Evolutionary conservation across 257 asterid species (phyloP).

Genomic region (Echites panduratus): DNA sequence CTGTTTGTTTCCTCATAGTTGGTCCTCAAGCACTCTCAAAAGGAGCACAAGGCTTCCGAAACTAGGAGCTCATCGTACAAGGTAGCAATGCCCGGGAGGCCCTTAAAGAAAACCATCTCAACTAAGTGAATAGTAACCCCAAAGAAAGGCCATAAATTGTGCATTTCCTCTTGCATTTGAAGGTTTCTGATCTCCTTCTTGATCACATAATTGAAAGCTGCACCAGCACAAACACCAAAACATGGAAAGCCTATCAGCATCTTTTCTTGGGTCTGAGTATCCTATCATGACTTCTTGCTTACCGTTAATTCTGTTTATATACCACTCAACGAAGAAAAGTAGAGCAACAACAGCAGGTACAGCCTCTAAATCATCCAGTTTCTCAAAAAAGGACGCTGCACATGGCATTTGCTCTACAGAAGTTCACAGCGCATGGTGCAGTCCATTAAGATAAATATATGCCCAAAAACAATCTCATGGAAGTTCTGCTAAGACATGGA

Average conservation of each 20-base stretch:
- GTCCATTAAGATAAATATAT: conserved; percentile 47
- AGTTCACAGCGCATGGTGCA: conserved; percentile 47
- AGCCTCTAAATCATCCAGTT: conserved; percentile 39
- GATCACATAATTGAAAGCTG: conserved; percentile 38
- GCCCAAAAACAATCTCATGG: conserved; percentile 48
- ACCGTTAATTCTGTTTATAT: conserved; percentile 37
- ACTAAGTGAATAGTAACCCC: conserved; percentile 46
- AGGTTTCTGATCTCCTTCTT: conserved; percentile 37
- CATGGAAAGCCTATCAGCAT: conserved; percentile 54
- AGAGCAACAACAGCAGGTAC: conserved; percentile 53
- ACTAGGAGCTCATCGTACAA: conserved; percentile 46
- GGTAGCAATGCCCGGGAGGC: conserved; percentile 46
- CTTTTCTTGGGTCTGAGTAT: conserved; percentile 54
- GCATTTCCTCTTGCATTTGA: conserved; percentile 39
- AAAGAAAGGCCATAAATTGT: conserved; percentile 51
- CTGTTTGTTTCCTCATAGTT: conserved; percentile 36
- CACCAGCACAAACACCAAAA: conserved; percentile 57
- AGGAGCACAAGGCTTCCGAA: conserved; percentile 37
- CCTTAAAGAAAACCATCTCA: conserved; percentile 57
- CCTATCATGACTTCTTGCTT: conserved; percentile 60
- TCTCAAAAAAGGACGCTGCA: conserved; percentile 41
- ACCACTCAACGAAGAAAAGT: conserved; percentile 49
- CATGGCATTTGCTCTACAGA: conserved; percentile 45
- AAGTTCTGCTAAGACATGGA: conserved; percentile 42
- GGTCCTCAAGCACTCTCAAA: conserved; percentile 37